Base-by-base conservation (phyloP, 106 monocot genomes). In the Dioscorea zingiberensis region DNA sequence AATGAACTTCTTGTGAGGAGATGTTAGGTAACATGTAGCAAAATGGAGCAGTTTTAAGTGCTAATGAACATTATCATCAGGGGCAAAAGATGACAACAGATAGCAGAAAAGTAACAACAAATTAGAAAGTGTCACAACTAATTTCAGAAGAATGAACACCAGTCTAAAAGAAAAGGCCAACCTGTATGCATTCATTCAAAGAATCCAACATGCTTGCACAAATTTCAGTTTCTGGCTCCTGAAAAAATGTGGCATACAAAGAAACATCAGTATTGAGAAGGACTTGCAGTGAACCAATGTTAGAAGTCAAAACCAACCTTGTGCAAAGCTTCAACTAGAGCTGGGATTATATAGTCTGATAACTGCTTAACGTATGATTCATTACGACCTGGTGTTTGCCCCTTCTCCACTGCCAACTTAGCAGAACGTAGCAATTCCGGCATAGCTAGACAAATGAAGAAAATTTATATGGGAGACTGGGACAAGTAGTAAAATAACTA, bases 221-320 rank as follows among this genome's bases (percentile, higher is more conserved):
- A 56, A 95, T 95, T 65, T 91, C 94, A 25, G 80, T 80, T 63
- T 95, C 94, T 59, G 91, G 94, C 64, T 95, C 94, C 94, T 95
- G 49, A 38, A 38, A 38, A 0, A 10, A 38, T 38, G 38, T 2
- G 38, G 38, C 4, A 6, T 48, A 82, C 4, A 51, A 30, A 29
- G 11, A 64, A 47, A 64, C 25, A 18, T 26, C 28, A 17, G 15
- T 51, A 19, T 16, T 13, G 51, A 51, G 19, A 19, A 51, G 30
- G 10, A 38, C 4, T 38, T 8, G 4, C 38, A 38, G 38, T 10
- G 10, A 38, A 38, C 38, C 38, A 2, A 10, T 38, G 38, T 38
- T 30, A 38, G 38, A 38, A 38, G 10, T 10, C 4, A 8, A 0
- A 6, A 38, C 6, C 3, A 21, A 95, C 95, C 85, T 91, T 91